phyloP scores from a whole-genome alignment of 768 basidiomycete species.

The Rhodotorula sphaerocarpa region DNA sequence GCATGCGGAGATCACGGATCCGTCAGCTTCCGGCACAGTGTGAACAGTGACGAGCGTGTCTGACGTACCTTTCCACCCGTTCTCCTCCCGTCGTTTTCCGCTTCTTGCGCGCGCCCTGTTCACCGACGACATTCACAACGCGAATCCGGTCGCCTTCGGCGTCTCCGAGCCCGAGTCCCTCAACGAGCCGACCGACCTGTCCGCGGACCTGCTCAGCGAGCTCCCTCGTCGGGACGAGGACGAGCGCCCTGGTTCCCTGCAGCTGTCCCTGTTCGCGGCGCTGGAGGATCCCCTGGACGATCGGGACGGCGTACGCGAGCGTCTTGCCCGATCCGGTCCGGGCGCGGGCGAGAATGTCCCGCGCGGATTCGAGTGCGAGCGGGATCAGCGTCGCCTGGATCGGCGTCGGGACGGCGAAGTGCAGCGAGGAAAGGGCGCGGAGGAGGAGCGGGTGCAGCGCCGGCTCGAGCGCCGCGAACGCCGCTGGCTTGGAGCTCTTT shows the following conservation, averaged over 20 bases:
- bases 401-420: slow-evolving; percentile 81
- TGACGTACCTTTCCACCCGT: slow-evolving; percentile 42
- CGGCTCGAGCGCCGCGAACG: slow-evolving; percentile 19
- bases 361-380: slow-evolving; percentile 69
- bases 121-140: slow-evolving; percentile 64
- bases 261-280: slow-evolving; percentile 19
- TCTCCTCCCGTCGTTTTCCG: slow-evolving; percentile 32
- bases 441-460: slow-evolving; percentile 49
- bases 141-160: slow-evolving; percentile 56
- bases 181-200: slow-evolving; percentile 57
- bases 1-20: too few species aligned
- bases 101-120: slow-evolving; percentile 29
- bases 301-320: slow-evolving; percentile 84
- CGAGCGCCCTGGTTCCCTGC: slow-evolving; percentile 53
- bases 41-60: too few species aligned
- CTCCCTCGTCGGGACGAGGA: slow-evolving; percentile 70
- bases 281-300: slow-evolving; percentile 74
- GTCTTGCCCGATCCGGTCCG: slow-evolving; percentile 97
- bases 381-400: slow-evolving; percentile 90
- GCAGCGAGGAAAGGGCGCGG: slow-evolving; percentile 77
- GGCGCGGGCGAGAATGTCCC: slow-evolving; percentile 85
- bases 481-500: background rate
- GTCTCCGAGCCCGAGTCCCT: slow-evolving; percentile 53
- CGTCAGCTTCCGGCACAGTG: too few species aligned
- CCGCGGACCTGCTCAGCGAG: slow-evolving; percentile 78